These are phyloP conservation scores for Corchorus olitorius DNA, from an alignment of 345 rosid genomes.

Conservation along the genomic window DNA sequence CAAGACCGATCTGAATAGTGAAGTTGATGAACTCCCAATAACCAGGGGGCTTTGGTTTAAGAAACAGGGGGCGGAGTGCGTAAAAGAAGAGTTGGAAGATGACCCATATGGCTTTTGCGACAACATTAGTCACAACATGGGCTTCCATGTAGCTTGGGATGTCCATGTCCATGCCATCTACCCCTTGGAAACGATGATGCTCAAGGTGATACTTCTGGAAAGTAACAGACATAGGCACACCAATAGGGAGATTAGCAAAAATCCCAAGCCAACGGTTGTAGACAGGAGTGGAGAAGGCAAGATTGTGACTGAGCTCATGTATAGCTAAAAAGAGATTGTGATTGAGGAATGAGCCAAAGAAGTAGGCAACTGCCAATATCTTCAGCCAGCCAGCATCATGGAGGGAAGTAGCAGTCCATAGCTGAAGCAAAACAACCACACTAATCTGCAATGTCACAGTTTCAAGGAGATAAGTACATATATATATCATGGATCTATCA, in stretches of 20 bases:
- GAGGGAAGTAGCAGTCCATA: conserved; percentile 64
- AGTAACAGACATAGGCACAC: conserved; percentile 87
- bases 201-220: conserved; percentile 93
- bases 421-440: conserved; percentile 70
- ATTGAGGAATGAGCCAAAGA: conserved; percentile 84
- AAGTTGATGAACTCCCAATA: conserved; percentile 77
- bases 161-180: conserved; percentile 83
- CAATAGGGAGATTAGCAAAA: conserved; percentile 85
- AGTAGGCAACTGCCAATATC: conserved; percentile 65
- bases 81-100: conserved; percentile 85
- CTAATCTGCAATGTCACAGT: conserved; percentile 51
- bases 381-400: conserved; percentile 66
- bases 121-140: conserved; percentile 50
- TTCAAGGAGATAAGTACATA: not conserved
- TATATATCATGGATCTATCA: not conserved
- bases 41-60: conserved; percentile 89
- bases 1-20: conserved; percentile 52
- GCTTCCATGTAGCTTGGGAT: conserved; percentile 73
- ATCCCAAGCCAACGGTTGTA: conserved; percentile 88
- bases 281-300: conserved; percentile 77
- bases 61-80: conserved; percentile 75
- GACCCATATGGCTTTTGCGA: conserved; percentile 75
- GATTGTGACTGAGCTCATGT: conserved; percentile 92
- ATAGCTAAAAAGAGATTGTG: conserved; percentile 93
- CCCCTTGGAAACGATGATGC: conserved; percentile 90